phyloP scores from a whole-genome alignment of 345 rosid species.

The Trapa bicornis region DNA sequence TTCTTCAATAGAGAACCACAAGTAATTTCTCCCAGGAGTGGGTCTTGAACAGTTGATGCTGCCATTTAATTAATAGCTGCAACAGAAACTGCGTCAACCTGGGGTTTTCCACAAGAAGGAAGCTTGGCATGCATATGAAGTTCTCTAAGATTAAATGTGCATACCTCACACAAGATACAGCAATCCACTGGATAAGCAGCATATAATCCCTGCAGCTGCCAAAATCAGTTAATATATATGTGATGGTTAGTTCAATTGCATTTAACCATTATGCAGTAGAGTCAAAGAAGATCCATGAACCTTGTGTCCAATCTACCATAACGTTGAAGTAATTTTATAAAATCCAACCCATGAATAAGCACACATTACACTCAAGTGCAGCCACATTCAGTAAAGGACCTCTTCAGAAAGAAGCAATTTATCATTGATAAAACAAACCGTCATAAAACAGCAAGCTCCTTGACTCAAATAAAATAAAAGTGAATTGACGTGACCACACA shows the following conservation, averaged over 20 bases:
- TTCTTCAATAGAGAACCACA: slow-evolving; percentile 76
- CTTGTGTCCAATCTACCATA: no score
- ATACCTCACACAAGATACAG: no score
- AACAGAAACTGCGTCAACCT: slow-evolving; percentile 15
- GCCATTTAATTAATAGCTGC: slow-evolving; percentile 39
- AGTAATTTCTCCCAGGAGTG: slow-evolving; percentile 71
- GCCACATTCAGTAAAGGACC: neutral
- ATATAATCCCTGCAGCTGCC: neutral
- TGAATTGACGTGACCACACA: neutral
- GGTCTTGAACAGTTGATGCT: slow-evolving; percentile 49
- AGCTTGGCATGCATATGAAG: no score
- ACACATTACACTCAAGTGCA: neutral
- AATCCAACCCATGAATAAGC: neutral
- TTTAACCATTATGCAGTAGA: neutral
- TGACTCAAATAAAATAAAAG: no score
- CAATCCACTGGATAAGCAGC: neutral
- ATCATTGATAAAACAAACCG: no score
- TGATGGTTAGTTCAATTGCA: neutral
- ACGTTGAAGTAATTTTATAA: no score
- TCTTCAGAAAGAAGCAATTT: no score
- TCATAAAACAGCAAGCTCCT: no score
- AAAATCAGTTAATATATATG: no score
- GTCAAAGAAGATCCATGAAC: neutral
- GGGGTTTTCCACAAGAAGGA: no score
- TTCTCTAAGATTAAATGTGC: no score